phyloP scores from a whole-genome alignment of 148 eudicot species.

The Rhododendron ovatum region DNA sequence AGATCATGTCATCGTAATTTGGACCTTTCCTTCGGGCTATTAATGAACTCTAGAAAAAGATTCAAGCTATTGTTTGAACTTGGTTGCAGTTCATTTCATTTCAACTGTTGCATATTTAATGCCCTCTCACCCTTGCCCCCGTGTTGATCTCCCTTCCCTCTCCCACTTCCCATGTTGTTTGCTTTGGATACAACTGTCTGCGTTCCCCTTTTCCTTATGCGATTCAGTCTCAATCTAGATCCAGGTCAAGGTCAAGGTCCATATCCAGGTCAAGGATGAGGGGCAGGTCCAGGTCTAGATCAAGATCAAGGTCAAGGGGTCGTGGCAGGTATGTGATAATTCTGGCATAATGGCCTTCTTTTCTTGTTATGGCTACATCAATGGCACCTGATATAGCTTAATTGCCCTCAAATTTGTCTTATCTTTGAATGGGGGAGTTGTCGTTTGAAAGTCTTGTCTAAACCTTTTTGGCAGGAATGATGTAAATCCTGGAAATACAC shows the following conservation, averaged over 20 bases:
- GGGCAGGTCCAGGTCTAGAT: constrained; percentile 43
- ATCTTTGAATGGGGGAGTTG: not conserved
- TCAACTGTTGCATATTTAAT: not conserved
- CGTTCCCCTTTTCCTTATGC: constrained; percentile 56
- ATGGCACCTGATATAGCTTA: not conserved
- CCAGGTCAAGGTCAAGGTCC: constrained; percentile 42
- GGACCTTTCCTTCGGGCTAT: not conserved
- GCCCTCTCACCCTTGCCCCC: not conserved
- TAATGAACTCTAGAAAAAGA: not conserved
- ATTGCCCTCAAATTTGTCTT: not conserved
- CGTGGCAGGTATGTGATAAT: constrained; percentile 59
- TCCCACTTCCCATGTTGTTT: not conserved
- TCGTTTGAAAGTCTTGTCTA: constrained; percentile 2
- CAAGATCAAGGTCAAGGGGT: constrained; percentile 49
- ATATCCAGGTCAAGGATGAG: constrained; percentile 16
- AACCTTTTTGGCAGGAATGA: constrained; percentile 46
- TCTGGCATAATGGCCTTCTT: not conserved
- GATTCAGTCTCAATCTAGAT: constrained; percentile 40
- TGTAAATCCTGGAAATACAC: constrained; percentile 78
- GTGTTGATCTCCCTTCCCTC: not conserved
- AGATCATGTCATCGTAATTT: not conserved
- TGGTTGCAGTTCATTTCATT: not conserved
- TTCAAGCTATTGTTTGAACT: not conserved
- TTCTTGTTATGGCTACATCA: not conserved
- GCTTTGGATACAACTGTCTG: constrained; percentile 7